Conservation (phyloP, 1,284 basidiomycete species). For the Caloboletus inedulis region DNA sequence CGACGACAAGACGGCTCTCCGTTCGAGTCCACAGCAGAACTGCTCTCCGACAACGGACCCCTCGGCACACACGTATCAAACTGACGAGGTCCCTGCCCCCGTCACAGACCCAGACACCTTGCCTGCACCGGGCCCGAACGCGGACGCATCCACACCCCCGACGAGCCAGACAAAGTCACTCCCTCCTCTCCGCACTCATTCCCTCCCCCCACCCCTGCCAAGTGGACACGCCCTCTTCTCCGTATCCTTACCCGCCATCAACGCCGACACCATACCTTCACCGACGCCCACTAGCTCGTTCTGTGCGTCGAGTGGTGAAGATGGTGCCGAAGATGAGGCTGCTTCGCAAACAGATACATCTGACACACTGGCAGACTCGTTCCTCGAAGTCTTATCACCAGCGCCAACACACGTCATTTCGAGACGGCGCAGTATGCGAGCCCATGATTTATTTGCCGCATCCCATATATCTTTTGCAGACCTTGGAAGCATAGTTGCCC, state of each 20-base stretch:
- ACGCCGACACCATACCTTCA: not conserved
- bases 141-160: not conserved
- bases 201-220: constrained; percentile 19
- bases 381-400: constrained; percentile 25
- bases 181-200: constrained; percentile 13
- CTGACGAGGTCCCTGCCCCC: not conserved
- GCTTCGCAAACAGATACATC: not conserved
- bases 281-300: not conserved
- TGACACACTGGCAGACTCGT: constrained; percentile 11
- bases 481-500: constrained; percentile 24
- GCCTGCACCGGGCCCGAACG: not conserved
- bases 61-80: not conserved
- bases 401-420: constrained; percentile 5
- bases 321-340: not conserved
- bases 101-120: not conserved
- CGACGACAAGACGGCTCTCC: constrained; percentile 3
- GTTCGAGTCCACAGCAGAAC: not conserved
- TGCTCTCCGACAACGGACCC: not conserved
- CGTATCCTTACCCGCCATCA: not conserved
- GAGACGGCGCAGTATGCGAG: constrained; percentile 23
- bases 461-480: constrained; percentile 30
- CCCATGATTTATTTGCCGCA: constrained; percentile 25
- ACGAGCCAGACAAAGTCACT: not conserved
- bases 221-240: constrained; percentile 8
- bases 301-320: not conserved